Conservation (phyloP, 768 basidiomycete species). For the Hericium rajendrae region DNA sequence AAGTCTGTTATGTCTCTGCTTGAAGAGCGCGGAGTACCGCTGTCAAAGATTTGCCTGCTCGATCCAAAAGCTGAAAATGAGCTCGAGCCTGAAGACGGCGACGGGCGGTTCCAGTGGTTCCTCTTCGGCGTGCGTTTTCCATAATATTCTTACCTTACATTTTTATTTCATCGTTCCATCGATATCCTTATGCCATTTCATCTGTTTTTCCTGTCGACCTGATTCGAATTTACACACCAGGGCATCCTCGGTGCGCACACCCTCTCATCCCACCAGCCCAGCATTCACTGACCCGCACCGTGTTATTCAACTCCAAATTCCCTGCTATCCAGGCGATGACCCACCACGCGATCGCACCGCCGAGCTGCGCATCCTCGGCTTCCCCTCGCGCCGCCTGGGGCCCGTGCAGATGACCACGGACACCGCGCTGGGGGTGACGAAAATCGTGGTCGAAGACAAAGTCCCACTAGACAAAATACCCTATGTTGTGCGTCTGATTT, state of each 20-base stretch:
- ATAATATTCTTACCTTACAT: not conserved
- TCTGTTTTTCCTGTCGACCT: too few species aligned
- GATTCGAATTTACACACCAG: slow-evolving; percentile 20
- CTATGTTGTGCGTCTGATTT: slow-evolving; percentile 44
- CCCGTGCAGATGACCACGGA: slow-evolving; percentile 97
- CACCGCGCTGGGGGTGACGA: slow-evolving; percentile 89
- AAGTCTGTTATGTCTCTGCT: slow-evolving; percentile 54
- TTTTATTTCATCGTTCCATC: not conserved
- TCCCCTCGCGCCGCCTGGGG: slow-evolving; percentile 79
- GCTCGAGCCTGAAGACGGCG: slow-evolving; percentile 69
- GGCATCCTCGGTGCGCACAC: slow-evolving; percentile 45
- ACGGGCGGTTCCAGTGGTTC: slow-evolving; percentile 75
- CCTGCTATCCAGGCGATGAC: slow-evolving; percentile 63
- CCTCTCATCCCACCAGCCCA: not conserved
- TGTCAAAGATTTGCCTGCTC: slow-evolving; percentile 77
- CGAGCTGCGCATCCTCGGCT: slow-evolving; percentile 79
- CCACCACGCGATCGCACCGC: slow-evolving; percentile 90
- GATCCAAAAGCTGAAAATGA: slow-evolving; percentile 76
- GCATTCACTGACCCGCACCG: not conserved
- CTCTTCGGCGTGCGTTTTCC: slow-evolving; percentile 66
- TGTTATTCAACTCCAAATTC: not conserved
- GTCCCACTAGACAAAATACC: slow-evolving; percentile 64
- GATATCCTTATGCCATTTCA: not conserved
- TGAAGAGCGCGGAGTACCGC: slow-evolving; percentile 26
- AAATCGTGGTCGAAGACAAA: slow-evolving; percentile 66